Evolutionary conservation across 1,284 basidiomycete genomes (phyloP), one percentile per base, ranked within the genome.

Genomic region (Salmacisia buchloeana): DNA sequence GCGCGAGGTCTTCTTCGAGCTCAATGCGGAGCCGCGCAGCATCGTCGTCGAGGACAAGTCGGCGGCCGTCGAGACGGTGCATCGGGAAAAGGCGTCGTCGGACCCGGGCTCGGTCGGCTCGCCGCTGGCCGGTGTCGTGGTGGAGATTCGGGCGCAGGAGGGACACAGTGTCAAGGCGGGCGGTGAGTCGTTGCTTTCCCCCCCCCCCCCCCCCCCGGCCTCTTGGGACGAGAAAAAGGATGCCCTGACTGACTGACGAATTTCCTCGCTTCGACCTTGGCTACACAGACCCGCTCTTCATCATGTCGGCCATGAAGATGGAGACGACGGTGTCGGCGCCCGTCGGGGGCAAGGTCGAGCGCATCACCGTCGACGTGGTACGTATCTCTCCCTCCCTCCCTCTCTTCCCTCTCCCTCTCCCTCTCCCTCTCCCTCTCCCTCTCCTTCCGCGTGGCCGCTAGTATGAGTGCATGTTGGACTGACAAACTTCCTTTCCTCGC

Each of bases 101-200:
- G 94, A 94, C 79, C 94, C 96, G 65, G 94, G 96, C 69, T 94
- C 91, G 39, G 89, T 98, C 66, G 94, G 94, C 67, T 91, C 92
- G 54, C 80, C 80, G 0, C 71, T 81, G 65, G 91, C 92, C 63
- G 94, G 94, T 83, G 94, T 98, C 59, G 92, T 98, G 59, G 90
- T 98, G 29, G 96, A 98, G 81, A 92, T 99, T 59, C 86, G 94
- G 71, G 94, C 96, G 67, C 92, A 96, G 83, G 94, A 97, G 82
- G 93, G 92, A 58, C 89, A 93, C 68, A 88, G 93, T 78, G 92
- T 99, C 82, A 96, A 91, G 88, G 94, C 92, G 81, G 96, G 96
- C 66, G 49, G 49, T 54, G 27, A 29, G 49, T 43, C 7, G 18
- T 43, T 43, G 2, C 18, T 43, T n/a, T n/a, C n/a, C n/a, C n/a